Conservation (phyloP, 1,284 basidiomycete species). For the Sporisorium graminicola region DNA sequence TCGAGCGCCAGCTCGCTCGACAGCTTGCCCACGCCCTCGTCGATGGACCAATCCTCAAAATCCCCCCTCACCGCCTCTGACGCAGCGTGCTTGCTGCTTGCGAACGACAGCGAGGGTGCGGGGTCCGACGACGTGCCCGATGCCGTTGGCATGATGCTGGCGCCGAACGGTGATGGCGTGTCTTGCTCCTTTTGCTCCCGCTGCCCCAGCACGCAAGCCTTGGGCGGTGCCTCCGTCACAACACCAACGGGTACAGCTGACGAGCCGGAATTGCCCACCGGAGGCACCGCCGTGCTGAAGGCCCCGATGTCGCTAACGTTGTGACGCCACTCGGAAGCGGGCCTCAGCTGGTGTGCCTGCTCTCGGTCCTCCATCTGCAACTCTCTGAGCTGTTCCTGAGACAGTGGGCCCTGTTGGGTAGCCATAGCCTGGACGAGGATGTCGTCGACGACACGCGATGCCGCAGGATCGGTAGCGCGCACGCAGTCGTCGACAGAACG, state of each 20-base stretch:
- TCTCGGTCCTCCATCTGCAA: conserved; percentile 2
- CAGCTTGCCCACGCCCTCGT: conserved; percentile 6
- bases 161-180: conserved; percentile 3
- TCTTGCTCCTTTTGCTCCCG: not conserved
- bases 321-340: not conserved
- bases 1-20: not conserved
- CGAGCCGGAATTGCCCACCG: not conserved
- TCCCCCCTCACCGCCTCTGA: not conserved
- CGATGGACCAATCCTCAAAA: not conserved
- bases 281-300: not conserved
- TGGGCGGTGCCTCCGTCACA: not conserved
- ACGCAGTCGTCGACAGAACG: conserved; percentile 5
- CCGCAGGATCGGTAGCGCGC: conserved; percentile 4
- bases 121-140: not conserved
- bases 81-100: conserved; percentile 1
- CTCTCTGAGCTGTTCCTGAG: conserved; percentile 5
- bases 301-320: not conserved
- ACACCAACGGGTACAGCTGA: not conserved
- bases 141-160: not conserved
- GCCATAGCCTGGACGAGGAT: conserved; percentile 10
- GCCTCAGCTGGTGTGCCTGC: not conserved
- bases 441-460: not conserved
- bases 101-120: conserved; percentile 1
- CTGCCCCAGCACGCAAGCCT: not conserved
- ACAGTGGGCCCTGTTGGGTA: not conserved